Evolutionary conservation across 116 monocot genomes (phyloP).

Genomic region (Cymodocea nodosa): DNA sequence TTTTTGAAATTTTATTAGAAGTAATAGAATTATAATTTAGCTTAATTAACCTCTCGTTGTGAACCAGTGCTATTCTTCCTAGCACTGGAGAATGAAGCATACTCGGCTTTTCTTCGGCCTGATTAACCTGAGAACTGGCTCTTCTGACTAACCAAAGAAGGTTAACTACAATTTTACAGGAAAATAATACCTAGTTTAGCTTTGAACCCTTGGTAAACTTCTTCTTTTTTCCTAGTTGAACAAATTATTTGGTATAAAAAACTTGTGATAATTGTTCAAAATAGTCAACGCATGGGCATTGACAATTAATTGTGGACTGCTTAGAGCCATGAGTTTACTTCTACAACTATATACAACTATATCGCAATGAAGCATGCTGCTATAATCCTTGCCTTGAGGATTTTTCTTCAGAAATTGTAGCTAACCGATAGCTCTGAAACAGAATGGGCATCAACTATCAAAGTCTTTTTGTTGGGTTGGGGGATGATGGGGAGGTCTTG

Average conservation of each 20-base stretch:
- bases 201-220: no score
- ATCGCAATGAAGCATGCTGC: background rate
- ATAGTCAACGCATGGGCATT: background rate
- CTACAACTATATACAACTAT: background rate
- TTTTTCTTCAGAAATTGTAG: background rate
- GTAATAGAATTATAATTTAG: no score
- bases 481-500: constrained; percentile 48
- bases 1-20: no score
- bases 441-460: background rate
- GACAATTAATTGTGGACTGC: background rate
- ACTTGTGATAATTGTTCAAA: background rate
- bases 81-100: no score
- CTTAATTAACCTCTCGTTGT: no score
- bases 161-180: no score
- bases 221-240: no score
- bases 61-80: no score
- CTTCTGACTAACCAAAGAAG: no score
- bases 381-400: background rate
- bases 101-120: no score
- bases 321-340: background rate
- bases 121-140: no score
- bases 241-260: background rate
- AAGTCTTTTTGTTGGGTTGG: constrained; percentile 20
- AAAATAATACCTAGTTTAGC: no score
- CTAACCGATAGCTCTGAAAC: background rate